Base-by-base conservation (phyloP, 495 filamentous ascomycete species). In the Neurospora sp. region DNA sequence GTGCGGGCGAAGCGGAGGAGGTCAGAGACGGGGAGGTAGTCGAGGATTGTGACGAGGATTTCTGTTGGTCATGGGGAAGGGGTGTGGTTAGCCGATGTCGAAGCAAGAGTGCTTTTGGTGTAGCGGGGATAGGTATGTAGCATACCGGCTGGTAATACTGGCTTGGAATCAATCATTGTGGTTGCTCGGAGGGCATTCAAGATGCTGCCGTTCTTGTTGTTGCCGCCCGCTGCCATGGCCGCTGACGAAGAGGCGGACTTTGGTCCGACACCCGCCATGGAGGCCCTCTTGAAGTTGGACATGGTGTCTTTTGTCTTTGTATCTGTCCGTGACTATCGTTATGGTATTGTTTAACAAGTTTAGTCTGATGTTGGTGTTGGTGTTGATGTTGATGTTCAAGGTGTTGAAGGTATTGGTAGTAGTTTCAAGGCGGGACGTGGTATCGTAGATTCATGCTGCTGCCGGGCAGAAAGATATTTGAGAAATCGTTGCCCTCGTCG, bases 11-110 rank as follows among this genome's bases (percentile, higher is more conserved):
- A 94, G 70, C 89, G 89, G 74, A 98, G 85, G 53, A 96, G 89
- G 77, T 97, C 95, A 71, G 90, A 84, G 44, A 96, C 87, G 40
- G 93, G 90, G 73, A 98, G 88, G 82, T 94, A 93, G 79, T 97
- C 93, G 79, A 98, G 88, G 75, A 98, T 94, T 18, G 88, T 88
- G 22, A 92, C 90, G 73, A 98, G 87, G 75, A 99, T 94, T 83
- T 99, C 96, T 94, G 39, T 38, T 3, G 14, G 8, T 61, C 12
- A n/a, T 40, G 12, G 4, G 4, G 3, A 14, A 14, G 12, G 40
- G 12, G 40, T 16, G 41, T 42, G 41, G 41, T 27, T 31, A 18
- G 20, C 20, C n/a, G 10, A 16, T 37, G 35, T 37, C 35, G 35
- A 37, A 37, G 35, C 35, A 37, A 35, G 31, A 35, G 31, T 35